A percentile compares a stretch with the other conserved stretches of the same genome.
Conservation (phyloP, 805 yeast genomes). For the Lachancea waltii region DNA sequence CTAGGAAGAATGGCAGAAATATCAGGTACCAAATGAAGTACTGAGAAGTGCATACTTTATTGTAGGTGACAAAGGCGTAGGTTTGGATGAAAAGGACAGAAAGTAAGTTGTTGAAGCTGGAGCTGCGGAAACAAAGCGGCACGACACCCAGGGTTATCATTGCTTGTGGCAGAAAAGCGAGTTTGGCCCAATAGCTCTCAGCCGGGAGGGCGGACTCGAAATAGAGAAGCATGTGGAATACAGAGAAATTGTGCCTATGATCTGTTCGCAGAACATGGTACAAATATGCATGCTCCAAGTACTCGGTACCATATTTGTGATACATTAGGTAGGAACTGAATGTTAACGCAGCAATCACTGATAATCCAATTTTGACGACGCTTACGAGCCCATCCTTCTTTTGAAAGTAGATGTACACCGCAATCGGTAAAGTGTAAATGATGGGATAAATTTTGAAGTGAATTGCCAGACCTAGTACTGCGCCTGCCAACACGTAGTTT, state of each 20-base stretch:
- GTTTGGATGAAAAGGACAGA: slow-evolving; percentile 69
- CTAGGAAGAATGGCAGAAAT: slow-evolving; percentile 66
- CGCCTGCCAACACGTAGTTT: slow-evolving; percentile 34
- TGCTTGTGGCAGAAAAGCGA: slow-evolving; percentile 84
- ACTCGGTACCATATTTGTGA: slow-evolving; percentile 63
- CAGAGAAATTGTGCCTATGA: slow-evolving; percentile 91
- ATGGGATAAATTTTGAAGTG: slow-evolving; percentile 92
- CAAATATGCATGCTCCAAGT: slow-evolving; percentile 66
- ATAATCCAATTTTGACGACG: slow-evolving; percentile 38
- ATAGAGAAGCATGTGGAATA: slow-evolving; percentile 72
- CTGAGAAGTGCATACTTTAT: slow-evolving; percentile 87
- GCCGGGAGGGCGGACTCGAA: slow-evolving; percentile 41
- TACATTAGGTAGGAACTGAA: slow-evolving; percentile 56
- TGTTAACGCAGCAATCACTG: slow-evolving; percentile 40
- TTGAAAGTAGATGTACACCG: slow-evolving; percentile 34
- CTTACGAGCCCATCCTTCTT: slow-evolving; percentile 20
- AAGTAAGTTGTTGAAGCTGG: slow-evolving; percentile 36
- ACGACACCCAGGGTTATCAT: slow-evolving; percentile 30
- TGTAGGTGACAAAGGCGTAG: slow-evolving; percentile 66
- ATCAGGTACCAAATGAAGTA: slow-evolving; percentile 93
- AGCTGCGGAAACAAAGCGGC: slow-evolving; percentile 17
- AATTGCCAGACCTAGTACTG: slow-evolving; percentile 66
- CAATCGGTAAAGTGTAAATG: slow-evolving; percentile 68
- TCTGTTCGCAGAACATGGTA: slow-evolving; percentile 81
- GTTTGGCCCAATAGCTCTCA: slow-evolving; percentile 24